phyloP scores from a whole-genome alignment of 2,329 filamentous ascomycete genomes.

The Zymoseptoria ardabiliae region DNA sequence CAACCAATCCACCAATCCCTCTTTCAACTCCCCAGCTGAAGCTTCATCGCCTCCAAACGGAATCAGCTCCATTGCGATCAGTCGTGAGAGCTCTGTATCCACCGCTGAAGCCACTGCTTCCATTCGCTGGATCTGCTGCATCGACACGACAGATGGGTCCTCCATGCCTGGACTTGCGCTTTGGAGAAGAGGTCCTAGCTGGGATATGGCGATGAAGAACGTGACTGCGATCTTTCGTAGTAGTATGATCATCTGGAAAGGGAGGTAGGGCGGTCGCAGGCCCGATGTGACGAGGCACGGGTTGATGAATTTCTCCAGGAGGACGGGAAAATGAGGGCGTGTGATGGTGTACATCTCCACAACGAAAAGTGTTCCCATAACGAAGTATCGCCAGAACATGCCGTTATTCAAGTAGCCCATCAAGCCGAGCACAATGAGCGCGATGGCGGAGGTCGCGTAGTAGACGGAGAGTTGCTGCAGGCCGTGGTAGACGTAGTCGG shows the following conservation, averaged over 20 bases:
- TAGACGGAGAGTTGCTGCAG: conserved; percentile 54
- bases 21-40: conserved; percentile 59
- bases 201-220: conserved; percentile 73
- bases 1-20: conserved; percentile 61
- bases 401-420: conserved; percentile 63
- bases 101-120: conserved; percentile 52
- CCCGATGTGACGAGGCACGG: conserved; percentile 38
- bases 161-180: conserved; percentile 22
- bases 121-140: conserved; percentile 61
- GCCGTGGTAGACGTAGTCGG: conserved; percentile 65
- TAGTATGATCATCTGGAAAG: conserved; percentile 75
- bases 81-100: conserved; percentile 60
- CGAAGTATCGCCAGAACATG: conserved; percentile 47
- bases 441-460: conserved; percentile 51
- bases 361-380: conserved; percentile 47
- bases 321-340: conserved; percentile 38
- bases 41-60: conserved; percentile 71
- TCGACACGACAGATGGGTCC: conserved; percentile 32
- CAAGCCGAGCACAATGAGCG: conserved; percentile 55
- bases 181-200: conserved; percentile 63
- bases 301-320: conserved; percentile 42
- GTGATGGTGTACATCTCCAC: conserved; percentile 54
- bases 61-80: conserved; percentile 71
- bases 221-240: conserved; percentile 70
- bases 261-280: conserved; percentile 59